These are phyloP conservation scores for Dispira parvispora DNA, from an alignment of 192 early-diverging fungal genomes.

Conservation along the genomic window DNA sequence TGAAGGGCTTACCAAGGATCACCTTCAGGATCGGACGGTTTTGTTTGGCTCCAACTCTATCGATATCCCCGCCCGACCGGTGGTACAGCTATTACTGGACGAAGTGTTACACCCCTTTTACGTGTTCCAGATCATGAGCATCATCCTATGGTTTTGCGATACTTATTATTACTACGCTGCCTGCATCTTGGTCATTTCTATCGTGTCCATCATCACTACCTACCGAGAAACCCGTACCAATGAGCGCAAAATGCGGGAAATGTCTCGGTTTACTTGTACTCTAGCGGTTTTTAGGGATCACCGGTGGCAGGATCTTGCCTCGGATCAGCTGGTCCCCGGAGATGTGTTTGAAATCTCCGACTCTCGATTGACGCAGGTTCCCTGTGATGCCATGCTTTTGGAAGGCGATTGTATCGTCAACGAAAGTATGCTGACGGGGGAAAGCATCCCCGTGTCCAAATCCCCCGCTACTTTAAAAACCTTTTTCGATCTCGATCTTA, in stretches of 20 bases:
- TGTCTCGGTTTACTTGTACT: slow-evolving; percentile 75
- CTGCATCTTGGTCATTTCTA: slow-evolving; percentile 81
- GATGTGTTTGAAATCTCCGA: slow-evolving; percentile 78
- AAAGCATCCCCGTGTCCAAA: slow-evolving; percentile 90
- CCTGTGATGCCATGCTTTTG: slow-evolving; percentile 86
- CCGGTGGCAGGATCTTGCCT: slow-evolving; percentile 26
- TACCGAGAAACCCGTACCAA: slow-evolving; percentile 63
- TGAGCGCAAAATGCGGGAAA: slow-evolving; percentile 50
- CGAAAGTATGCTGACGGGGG: slow-evolving; percentile 96
- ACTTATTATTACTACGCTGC: slow-evolving; percentile 91
- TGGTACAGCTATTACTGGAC: slow-evolving; percentile 39
- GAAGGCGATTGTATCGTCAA: slow-evolving; percentile 94
- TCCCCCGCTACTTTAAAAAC: slow-evolving; percentile 48
- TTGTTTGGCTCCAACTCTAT: slow-evolving; percentile 62
- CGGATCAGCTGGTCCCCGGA: slow-evolving; percentile 87
- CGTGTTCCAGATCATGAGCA: slow-evolving; percentile 62
- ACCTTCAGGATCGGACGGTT: slow-evolving; percentile 33
- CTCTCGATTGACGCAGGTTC: slow-evolving; percentile 42
- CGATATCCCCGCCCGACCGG: slow-evolving; percentile 49
- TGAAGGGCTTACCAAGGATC: slow-evolving; percentile 32
- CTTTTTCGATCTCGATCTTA: slow-evolving; percentile 45
- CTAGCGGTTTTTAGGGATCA: slow-evolving; percentile 54
- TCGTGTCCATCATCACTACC: slow-evolving; percentile 55
- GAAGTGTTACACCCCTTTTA: slow-evolving; percentile 72
- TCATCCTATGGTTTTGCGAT: slow-evolving; percentile 70